A percentile compares a stretch with the other conserved stretches of the same genome.
phyloP scores from a whole-genome alignment of 192 early-diverging fungal genomes.

The Entophlyctis luteolus region DNA sequence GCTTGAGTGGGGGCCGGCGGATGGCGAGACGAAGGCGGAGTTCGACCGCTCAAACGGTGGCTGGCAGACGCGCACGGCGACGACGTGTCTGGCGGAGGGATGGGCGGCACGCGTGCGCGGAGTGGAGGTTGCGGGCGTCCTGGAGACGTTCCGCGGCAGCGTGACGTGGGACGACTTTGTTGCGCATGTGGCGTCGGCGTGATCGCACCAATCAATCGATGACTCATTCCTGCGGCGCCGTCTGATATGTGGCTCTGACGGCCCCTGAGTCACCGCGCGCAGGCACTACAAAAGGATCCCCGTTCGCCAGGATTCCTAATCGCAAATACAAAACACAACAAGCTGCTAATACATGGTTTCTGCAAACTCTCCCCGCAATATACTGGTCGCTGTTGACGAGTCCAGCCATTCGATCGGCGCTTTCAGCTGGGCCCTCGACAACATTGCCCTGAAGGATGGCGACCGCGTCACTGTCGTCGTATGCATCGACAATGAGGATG shows the following conservation, averaged over 20 bases:
- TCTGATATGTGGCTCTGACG: no score
- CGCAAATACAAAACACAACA: no score
- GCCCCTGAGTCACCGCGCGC: no score
- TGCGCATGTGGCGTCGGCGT: neutral
- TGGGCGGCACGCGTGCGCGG: slow-evolving; percentile 7
- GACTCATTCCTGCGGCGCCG: no score
- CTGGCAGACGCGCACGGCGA: slow-evolving; percentile 26
- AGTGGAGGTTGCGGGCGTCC: slow-evolving; percentile 23
- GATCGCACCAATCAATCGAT: no score
- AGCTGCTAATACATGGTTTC: no score
- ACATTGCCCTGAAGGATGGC: slow-evolving; percentile 24
- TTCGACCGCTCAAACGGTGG: slow-evolving; percentile 21
- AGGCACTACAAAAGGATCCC: no score
- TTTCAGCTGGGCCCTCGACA: slow-evolving; percentile 38
- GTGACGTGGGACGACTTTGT: slow-evolving; percentile 25
- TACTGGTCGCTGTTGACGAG: slow-evolving; percentile 41
- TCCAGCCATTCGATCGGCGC: slow-evolving; percentile 38
- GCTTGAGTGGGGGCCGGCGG: neutral
- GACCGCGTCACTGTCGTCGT: slow-evolving; percentile 31
- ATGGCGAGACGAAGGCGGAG: slow-evolving; percentile 10
- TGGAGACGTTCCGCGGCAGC: slow-evolving; percentile 25
- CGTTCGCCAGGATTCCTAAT: no score
- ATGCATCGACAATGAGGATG: slow-evolving; percentile 31
- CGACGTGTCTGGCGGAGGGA: slow-evolving; percentile 14
- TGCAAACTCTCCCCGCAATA: no score